A percentile compares a stretch with the other conserved stretches of the same genome.
These are phyloP conservation scores for Groenewaldozyma tartarivorans DNA, from an alignment of 805 yeast species.

Conservation along the genomic window DNA sequence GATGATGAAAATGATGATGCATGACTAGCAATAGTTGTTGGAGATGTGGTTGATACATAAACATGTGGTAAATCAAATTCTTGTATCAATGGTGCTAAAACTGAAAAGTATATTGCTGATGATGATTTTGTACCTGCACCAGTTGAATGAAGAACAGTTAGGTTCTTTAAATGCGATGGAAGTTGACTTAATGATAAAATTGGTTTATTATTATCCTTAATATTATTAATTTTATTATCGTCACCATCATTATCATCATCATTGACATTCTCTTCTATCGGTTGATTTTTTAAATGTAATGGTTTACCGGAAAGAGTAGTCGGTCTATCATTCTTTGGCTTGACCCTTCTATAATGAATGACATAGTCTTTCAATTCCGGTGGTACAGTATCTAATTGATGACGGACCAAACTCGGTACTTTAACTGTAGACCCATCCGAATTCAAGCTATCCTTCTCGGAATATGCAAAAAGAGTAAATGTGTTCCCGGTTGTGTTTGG, in stretches of 20 bases:
- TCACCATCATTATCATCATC: neutral
- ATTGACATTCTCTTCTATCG: neutral
- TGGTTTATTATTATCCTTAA: neutral
- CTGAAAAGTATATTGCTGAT: conserved; percentile 20
- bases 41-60: conserved; percentile 27
- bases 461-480: conserved; percentile 2
- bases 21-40: conserved; percentile 23
- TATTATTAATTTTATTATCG: too few relatives aligned
- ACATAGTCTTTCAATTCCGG: neutral
- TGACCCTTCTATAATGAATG: neutral
- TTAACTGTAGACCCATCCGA: neutral
- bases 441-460: neutral
- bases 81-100: conserved; percentile 26
- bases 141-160: conserved; percentile 28
- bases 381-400: neutral
- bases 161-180: conserved; percentile 19
- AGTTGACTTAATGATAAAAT: conserved; percentile 4
- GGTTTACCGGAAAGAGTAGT: too few relatives aligned
- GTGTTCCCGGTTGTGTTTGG: neutral
- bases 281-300: too few relatives aligned
- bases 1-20: conserved; percentile 23
- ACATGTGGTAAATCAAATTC: conserved; percentile 26
- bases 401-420: neutral
- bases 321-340: neutral
- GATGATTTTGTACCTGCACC: conserved; percentile 23